phyloP scores from a whole-genome alignment of 2,329 filamentous ascomycete genomes.

The Aspergillus pseudotamarii region DNA sequence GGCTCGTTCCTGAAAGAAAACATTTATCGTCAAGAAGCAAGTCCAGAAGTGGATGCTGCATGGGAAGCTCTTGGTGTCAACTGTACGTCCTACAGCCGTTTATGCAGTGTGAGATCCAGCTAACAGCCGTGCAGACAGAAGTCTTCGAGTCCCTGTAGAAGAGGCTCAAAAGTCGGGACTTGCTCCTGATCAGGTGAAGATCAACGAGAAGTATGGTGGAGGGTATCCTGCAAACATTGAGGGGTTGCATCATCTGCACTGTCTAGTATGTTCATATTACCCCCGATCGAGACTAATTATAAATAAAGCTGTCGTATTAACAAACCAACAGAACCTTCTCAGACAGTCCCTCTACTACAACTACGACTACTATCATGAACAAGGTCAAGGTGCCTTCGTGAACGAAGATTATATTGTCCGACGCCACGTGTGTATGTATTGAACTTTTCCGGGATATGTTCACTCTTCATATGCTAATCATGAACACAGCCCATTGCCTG shows the following conservation, averaged over 20 bases:
- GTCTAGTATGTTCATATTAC: slow-evolving; percentile 47
- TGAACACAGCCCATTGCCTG: slow-evolving; percentile 57
- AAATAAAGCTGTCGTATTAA: not conserved
- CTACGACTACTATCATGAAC: slow-evolving; percentile 57
- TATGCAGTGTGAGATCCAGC: not conserved
- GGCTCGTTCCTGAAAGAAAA: slow-evolving; percentile 60
- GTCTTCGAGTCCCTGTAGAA: slow-evolving; percentile 53
- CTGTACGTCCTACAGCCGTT: slow-evolving; percentile 42
- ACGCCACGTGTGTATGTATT: slow-evolving; percentile 59
- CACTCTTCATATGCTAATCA: not conserved
- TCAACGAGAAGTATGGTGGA: slow-evolving; percentile 58
- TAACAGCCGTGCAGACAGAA: slow-evolving; percentile 41
- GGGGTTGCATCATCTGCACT: slow-evolving; percentile 48
- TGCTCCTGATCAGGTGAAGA: slow-evolving; percentile 57
- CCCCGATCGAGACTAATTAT: too few relatives aligned
- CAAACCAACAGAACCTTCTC: slow-evolving; percentile 54
- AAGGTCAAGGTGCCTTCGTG: slow-evolving; percentile 56
- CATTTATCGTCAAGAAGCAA: slow-evolving; percentile 54
- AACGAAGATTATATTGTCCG: slow-evolving; percentile 60
- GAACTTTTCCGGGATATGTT: too few relatives aligned
- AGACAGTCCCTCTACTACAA: slow-evolving; percentile 63
- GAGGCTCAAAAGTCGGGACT: slow-evolving; percentile 57
- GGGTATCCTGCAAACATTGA: slow-evolving; percentile 50
- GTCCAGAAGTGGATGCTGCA: slow-evolving; percentile 59
- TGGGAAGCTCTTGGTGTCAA: slow-evolving; percentile 58